Evolutionary conservation across 208 protist species (phyloP).

Genomic region (Porcisia deanei): DNA sequence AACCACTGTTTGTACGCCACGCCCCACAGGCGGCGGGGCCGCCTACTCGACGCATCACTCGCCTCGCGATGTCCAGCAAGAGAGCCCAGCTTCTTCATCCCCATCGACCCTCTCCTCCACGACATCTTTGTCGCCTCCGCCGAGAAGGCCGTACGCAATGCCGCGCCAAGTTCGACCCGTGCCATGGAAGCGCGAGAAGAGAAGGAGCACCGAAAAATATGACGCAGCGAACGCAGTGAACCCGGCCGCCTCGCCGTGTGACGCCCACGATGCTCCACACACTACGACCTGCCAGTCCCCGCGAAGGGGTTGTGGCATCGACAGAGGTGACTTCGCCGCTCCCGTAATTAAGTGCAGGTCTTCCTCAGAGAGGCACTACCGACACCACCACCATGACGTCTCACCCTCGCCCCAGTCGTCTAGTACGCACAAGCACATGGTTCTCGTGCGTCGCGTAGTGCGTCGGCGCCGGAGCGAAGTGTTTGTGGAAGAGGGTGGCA

Average conservation of each 20-base stretch:
- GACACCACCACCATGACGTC: neutral
- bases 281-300: neutral
- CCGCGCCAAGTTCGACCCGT: neutral
- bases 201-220: neutral
- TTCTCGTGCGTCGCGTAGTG: constrained; percentile 33
- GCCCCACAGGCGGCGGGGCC: neutral
- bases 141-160: neutral
- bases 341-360: neutral
- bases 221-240: neutral
- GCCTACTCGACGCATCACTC: neutral
- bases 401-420: neutral
- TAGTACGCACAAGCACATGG: neutral
- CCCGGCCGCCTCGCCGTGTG: neutral
- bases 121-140: neutral
- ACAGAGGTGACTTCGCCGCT: neutral
- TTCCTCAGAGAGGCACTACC: neutral
- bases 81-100: neutral
- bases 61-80: neutral
- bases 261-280: neutral
- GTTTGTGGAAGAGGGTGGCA: constrained; percentile 27
- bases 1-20: neutral
- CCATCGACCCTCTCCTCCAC: neutral
- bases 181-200: neutral
- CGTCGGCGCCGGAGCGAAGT: constrained; percentile 32
- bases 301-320: neutral